Percentiles rank a stretch among this genome's conserved stretches.
Conservation (phyloP, 305 asterid species). For the Fraxinus ornus region DNA sequence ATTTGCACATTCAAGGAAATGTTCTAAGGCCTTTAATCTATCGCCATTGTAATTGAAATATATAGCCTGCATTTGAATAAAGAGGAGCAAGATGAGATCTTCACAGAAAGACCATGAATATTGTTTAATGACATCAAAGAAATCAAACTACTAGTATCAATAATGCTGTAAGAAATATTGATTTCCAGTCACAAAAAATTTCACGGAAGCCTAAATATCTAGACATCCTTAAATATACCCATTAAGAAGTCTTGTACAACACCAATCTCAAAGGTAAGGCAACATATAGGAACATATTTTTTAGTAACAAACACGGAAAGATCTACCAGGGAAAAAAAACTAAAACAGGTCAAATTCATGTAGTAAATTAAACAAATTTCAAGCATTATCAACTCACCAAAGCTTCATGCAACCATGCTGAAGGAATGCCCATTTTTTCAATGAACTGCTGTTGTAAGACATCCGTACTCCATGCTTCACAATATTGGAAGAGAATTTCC, state of each 20-base stretch:
- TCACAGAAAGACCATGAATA: constrained; percentile 16
- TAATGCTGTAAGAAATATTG: constrained; percentile 3
- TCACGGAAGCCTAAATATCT: constrained; percentile 20
- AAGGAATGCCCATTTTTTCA: constrained; percentile 80
- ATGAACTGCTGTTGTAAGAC: constrained; percentile 72
- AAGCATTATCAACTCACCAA: constrained; percentile 54
- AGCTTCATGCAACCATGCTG: constrained; percentile 93
- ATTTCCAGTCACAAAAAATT: constrained; percentile 9
- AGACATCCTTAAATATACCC: not conserved
- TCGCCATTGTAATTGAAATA: constrained; percentile 69
- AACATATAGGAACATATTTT: constrained; percentile 15
- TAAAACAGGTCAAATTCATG: constrained; percentile 1
- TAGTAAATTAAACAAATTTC: constrained; percentile 8
- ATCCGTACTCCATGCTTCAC: constrained; percentile 80
- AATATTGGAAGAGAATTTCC: constrained; percentile 89
- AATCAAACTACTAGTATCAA: constrained; percentile 16
- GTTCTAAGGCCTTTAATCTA: constrained; percentile 68
- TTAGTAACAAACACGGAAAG: constrained; percentile 12
- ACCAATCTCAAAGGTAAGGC: not conserved
- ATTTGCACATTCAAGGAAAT: constrained; percentile 72
- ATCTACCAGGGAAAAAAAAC: constrained; percentile 7
- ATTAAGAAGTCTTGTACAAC: not conserved
- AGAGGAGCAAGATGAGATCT: constrained; percentile 26
- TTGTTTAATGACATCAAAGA: constrained; percentile 13
- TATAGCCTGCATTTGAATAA: constrained; percentile 61